These are phyloP conservation scores for Nemania sp. DNA, from an alignment of 2,329 filamentous ascomycete species.

Conservation along the genomic window DNA sequence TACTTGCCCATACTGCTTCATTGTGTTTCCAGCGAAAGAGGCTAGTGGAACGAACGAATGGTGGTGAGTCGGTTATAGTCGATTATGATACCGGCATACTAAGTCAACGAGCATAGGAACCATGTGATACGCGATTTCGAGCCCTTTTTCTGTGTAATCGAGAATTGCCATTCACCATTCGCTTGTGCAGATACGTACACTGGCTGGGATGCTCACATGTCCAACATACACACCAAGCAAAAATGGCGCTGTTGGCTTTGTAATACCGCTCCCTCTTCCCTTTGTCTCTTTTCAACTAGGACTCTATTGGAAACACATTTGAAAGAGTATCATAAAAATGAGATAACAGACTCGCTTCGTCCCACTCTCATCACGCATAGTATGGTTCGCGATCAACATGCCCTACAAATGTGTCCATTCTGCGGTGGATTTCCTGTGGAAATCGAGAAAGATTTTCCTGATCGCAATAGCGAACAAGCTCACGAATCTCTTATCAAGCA, in stretches of 20 bases:
- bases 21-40: not conserved
- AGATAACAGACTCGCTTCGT: not conserved
- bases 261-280: not conserved
- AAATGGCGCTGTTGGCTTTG: not conserved
- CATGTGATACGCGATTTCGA: not conserved
- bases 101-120: not conserved
- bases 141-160: not conserved
- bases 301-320: not conserved
- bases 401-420: not conserved
- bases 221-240: not conserved
- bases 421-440: not conserved
- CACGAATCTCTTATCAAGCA: not conserved
- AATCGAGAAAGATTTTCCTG: not conserved
- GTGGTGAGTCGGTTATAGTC: not conserved
- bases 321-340: not conserved
- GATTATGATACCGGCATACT: not conserved
- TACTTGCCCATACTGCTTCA: not conserved
- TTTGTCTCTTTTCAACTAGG: not conserved
- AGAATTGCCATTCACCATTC: not conserved
- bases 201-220: not conserved
- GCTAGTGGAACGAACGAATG: not conserved
- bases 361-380: not conserved
- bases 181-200: not conserved
- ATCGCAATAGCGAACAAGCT: not conserved
- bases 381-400: not conserved